A percentile compares a stretch with the other conserved stretches of the same genome.
Evolutionary conservation across 768 basidiomycete genomes (phyloP).

Genomic region (Suillus decipiens): DNA sequence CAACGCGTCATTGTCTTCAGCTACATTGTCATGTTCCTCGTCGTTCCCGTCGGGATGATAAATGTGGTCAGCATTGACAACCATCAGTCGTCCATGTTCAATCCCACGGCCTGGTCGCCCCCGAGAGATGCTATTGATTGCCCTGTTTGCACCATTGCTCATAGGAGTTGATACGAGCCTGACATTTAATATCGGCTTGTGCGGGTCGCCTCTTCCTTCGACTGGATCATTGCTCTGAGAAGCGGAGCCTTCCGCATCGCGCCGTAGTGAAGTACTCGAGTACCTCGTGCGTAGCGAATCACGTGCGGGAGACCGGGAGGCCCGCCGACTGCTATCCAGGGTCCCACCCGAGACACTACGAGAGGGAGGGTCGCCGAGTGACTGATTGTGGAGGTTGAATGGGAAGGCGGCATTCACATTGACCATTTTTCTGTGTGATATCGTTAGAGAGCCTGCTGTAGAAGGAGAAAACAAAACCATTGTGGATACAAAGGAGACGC

Average conservation of each 20-base stretch:
- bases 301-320: constrained; percentile 22
- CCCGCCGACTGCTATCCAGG: constrained; percentile 18
- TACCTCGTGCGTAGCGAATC: constrained; percentile 22
- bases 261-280: constrained; percentile 26
- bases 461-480: not conserved
- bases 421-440: constrained; percentile 61
- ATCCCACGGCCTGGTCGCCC: constrained; percentile 22
- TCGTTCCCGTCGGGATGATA: constrained; percentile 1
- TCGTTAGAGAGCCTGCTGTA: constrained; percentile 5
- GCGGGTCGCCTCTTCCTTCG: constrained; percentile 5
- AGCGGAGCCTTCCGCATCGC: constrained; percentile 20
- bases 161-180: constrained; percentile 22
- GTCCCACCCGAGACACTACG: constrained; percentile 39
- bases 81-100: constrained; percentile 16
- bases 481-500: constrained; percentile 21
- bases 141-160: constrained; percentile 8
- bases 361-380: constrained; percentile 28
- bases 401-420: constrained; percentile 62
- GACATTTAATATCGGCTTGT: constrained; percentile 23
- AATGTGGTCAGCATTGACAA: not conserved
- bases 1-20: constrained; percentile 8
- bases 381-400: constrained; percentile 57
- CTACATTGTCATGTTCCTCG: constrained; percentile 6
- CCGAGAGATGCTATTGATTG: constrained; percentile 18
- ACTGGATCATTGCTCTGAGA: constrained; percentile 11